Evolutionary conservation across 345 rosid genomes (phyloP), one percentile per base, ranked within the genome.

Genomic region (Acer negundo): DNA sequence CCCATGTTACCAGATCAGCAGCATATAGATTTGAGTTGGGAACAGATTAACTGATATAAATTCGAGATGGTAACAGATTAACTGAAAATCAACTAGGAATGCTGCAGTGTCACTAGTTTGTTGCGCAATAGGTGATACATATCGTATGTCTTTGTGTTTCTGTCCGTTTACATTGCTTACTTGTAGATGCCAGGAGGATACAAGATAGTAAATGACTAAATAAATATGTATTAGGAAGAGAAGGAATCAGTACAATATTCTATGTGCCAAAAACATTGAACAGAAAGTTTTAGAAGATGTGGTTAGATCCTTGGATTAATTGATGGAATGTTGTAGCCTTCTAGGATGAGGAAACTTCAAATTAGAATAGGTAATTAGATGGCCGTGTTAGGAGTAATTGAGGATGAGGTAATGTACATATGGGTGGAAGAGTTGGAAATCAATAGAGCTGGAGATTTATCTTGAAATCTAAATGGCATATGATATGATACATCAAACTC

Each of bases 291-390:
- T 11, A 26, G 35, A 67, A 75, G 16, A 6, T 62, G 22, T 59
- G 6, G 20, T 73, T 47, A 5, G 68, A 62, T 44, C 61, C 35
- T 9, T 10, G 17, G 58, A 26, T 46, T 20, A 56, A 3, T 63
- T 63, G 77, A 28, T 74, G 28, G 28, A 20, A 13, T 0, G 23
- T 19, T 62, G 23, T 19, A 46, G 23, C 22, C 65, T 4, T 44
- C 78, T 49, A 65, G 49, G 70, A 49, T 65, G 62, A 65, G 71
- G 63, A 75, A 28, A 11, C 7, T 26, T 75, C 40, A 62, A n/a
- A 35, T 3, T 63, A 11, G 20, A 75, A 46, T 75, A 19, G 78
- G 63, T 19, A 17, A 47, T 59, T 24, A 28, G 68, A 42, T 40
- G 66, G 42, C 40, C 23, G 4, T 58, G 5, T 12, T 15, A 62